These are phyloP conservation scores for Aspergillus floridensis DNA, from an alignment of 2,329 filamentous ascomycete species.

Conservation along the genomic window DNA sequence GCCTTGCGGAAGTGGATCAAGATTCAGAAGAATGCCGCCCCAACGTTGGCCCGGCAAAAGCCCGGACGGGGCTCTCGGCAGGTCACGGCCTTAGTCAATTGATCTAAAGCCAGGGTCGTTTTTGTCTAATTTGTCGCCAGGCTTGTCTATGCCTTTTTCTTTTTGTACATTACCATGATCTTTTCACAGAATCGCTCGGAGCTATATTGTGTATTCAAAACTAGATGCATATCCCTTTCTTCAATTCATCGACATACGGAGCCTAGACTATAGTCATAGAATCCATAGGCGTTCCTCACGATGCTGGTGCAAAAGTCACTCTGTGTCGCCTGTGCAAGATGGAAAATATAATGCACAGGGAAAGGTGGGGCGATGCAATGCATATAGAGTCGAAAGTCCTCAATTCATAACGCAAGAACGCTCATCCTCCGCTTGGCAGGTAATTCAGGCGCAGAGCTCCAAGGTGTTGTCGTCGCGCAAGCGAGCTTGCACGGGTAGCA, in stretches of 20 bases:
- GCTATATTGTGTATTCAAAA: conserved; percentile 21
- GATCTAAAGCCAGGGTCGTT: neutral
- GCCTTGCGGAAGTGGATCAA: conserved; percentile 55
- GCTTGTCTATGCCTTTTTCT: conserved; percentile 3
- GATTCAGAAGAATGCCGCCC: neutral
- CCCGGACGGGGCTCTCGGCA: no score
- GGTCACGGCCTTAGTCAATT: neutral
- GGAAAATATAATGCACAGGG: neutral
- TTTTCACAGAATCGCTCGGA: conserved; percentile 10
- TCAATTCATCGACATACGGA: neutral
- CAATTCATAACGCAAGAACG: neutral
- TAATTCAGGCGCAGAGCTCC: conserved; percentile 42
- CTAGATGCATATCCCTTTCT: conserved; percentile 16
- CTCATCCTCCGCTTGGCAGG: neutral
- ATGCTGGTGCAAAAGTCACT: neutral
- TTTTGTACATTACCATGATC: conserved; percentile 25
- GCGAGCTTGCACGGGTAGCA: conserved; percentile 61
- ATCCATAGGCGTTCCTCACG: neutral
- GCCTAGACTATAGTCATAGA: neutral
- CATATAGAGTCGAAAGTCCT: neutral
- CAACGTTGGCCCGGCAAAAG: neutral
- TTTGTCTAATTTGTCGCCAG: neutral
- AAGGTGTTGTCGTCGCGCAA: conserved; percentile 73
- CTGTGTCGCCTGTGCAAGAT: neutral
- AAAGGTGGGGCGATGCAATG: neutral